Conservation (phyloP, 2,329 filamentous ascomycete species). For the Epichloe hybrida region DNA sequence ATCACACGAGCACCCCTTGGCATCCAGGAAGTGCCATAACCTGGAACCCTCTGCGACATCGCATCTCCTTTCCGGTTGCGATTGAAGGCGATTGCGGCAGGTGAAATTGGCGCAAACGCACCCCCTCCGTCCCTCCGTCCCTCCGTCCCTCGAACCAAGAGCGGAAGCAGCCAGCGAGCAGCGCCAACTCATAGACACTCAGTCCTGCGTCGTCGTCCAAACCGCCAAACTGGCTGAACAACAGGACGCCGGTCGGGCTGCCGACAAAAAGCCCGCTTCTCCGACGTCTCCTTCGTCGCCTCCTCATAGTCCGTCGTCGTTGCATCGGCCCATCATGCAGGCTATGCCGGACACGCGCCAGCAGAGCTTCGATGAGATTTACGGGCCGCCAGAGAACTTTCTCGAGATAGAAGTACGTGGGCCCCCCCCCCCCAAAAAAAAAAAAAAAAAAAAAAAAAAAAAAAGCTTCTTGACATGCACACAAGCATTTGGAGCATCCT, state of each 20-base stretch:
- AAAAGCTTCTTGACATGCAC: neutral
- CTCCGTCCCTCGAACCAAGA: neutral
- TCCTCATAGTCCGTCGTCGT: slow-evolving; percentile 19
- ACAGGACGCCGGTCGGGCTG: slow-evolving; percentile 21
- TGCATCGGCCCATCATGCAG: slow-evolving; percentile 44
- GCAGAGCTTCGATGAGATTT: slow-evolving; percentile 98
- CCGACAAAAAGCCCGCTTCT: slow-evolving; percentile 10
- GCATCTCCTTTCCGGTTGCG: neutral
- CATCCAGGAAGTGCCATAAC: neutral
- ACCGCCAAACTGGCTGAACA: slow-evolving; percentile 31
- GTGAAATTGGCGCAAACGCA: no score
- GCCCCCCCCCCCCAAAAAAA: no score
- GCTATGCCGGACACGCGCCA: slow-evolving; percentile 61
- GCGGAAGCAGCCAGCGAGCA: neutral
- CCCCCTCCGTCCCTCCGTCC: neutral
- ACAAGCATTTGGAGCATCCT: neutral
- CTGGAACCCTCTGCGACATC: neutral
- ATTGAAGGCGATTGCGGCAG: neutral
- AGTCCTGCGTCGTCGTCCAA: neutral
- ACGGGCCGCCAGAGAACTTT: slow-evolving; percentile 96
- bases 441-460: no score
- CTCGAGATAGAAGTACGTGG: slow-evolving; percentile 85
- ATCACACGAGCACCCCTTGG: neutral
- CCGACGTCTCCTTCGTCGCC: slow-evolving; percentile 9
- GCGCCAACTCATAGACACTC: neutral